A percentile compares a stretch with the other conserved stretches of the same genome.
Conservation (phyloP, 108 stramenopile genomes). For the Fistulifera solaris region DNA sequence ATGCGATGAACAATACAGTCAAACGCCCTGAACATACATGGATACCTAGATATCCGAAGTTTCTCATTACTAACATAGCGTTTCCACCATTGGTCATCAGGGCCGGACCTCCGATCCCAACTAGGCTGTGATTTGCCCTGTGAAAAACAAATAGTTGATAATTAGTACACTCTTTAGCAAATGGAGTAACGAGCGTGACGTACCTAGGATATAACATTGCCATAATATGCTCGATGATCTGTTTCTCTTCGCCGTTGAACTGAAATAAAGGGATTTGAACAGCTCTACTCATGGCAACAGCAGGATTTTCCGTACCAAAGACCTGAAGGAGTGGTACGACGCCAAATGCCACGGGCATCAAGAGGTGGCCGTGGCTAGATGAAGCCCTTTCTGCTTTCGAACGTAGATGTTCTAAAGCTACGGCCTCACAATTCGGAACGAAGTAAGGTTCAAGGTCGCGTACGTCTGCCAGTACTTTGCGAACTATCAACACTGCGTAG, state of each 20-base stretch:
- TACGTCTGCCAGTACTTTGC: conserved; percentile 64
- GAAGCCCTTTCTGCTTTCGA: conserved; percentile 51
- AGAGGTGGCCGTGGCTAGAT: conserved; percentile 41
- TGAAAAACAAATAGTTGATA: not conserved
- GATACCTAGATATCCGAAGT: conserved; percentile 81
- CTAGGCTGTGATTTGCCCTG: conserved; percentile 28
- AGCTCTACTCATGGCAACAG: conserved; percentile 59
- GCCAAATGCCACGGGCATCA: conserved; percentile 82
- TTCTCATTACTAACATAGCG: conserved; percentile 79
- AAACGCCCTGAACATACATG: conserved; percentile 16
- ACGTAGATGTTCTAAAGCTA: conserved; percentile 52
- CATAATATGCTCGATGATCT: conserved; percentile 80
- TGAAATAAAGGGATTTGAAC: conserved; percentile 80
- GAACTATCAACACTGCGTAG: conserved; percentile 69
- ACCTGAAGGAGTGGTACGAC: conserved; percentile 77
- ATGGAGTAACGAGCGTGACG: conserved; percentile 3
- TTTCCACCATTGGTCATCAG: conserved; percentile 71
- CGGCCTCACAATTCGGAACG: conserved; percentile 3
- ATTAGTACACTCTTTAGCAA: no score
- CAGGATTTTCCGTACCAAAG: conserved; percentile 61
- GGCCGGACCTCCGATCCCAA: conserved; percentile 46
- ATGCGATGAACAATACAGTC: no score
- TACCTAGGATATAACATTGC: conserved; percentile 77
- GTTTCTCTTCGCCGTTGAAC: conserved; percentile 47
- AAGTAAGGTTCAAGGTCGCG: conserved; percentile 45